Percentiles rank a stretch among this genome's conserved stretches.
Evolutionary conservation across 257 asterid genomes (phyloP).

Genomic region (Voacanga thouarsii): DNA sequence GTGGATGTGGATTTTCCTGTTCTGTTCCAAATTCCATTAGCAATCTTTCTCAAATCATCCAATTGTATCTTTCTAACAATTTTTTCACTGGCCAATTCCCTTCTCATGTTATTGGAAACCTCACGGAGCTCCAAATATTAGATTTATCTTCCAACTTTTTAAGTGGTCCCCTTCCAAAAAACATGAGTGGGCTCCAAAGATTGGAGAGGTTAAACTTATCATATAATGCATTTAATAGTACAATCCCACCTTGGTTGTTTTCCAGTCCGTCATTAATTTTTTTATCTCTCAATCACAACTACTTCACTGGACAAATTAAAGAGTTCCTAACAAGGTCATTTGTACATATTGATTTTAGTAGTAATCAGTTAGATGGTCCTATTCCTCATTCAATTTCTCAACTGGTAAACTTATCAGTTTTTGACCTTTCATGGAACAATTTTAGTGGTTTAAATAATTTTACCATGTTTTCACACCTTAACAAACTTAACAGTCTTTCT

Average conservation of each 20-base stretch:
- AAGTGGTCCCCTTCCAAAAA: not conserved
- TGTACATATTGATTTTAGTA: too few relatives aligned
- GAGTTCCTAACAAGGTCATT: too few relatives aligned
- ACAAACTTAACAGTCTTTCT: not conserved
- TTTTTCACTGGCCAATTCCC: not conserved
- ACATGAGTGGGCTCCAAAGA: not conserved
- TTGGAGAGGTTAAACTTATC: not conserved
- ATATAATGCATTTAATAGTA: not conserved
- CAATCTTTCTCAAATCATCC: not conserved
- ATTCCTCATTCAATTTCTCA: constrained; percentile 15
- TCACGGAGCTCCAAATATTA: not conserved
- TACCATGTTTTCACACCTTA: not conserved
- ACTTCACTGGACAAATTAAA: not conserved
- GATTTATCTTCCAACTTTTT: not conserved
- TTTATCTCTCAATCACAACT: not conserved
- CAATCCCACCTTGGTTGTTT: not conserved
- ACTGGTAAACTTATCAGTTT: not conserved
- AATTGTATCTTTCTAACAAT: not conserved
- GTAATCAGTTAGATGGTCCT: not conserved
- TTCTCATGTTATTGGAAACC: not conserved
- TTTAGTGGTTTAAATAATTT: not conserved
- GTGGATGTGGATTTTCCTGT: not conserved
- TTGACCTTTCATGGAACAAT: constrained; percentile 11
- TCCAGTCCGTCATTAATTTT: not conserved
- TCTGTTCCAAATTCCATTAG: not conserved